Evolutionary conservation across 176 grass and related monocot species (phyloP), one percentile per base, ranked within the genome.

Genomic region (Secale cereale): DNA sequence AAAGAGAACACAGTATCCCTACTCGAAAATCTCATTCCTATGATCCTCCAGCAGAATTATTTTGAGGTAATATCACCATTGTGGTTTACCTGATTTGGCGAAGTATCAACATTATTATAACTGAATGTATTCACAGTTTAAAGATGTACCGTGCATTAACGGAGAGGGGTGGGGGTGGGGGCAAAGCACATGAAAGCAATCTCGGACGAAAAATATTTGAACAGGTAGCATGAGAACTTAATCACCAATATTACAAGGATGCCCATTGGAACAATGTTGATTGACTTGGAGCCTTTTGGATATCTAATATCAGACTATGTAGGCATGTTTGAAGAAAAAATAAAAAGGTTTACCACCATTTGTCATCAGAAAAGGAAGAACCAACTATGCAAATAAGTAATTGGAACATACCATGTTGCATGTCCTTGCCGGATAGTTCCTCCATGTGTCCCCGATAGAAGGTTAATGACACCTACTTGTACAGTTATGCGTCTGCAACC

Each of bases 401-500:
- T n/a, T n/a, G n/a, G 31, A 74, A 61, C 41, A 76, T 98, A 98
- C 96, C 96, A 98, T 64, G 88, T 95, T 76, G 91, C 91, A 81
- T 86, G 87, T 83, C 93, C 91, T 86, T 89, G 66, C 23, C 70
- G 81, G 26, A 78, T 74, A 80, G 84, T 43, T 72, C 96, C 88
- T 59, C 96, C 93, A 70, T 90, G 91, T 81, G 96, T 95, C 93
- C 95, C 96, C 68, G 94, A 77, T 70, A 95, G 81, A 40, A 98
- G 91, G 84, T 98, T 98, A 66, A 98, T 89, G 81, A 91, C 81
- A 76, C 96, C 93, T 71, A 98, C 93, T 91, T 98, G 88, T 35
- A 98, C 77, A 33, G 96, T 98, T 93, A 98, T 98, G 70, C 93
- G 93, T 86, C 96, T 94, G 96, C 89, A 86, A 98, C 95, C 96